These are phyloP conservation scores for Aspergillus ibericus DNA, from an alignment of 2,329 filamentous ascomycete species.

Conservation along the genomic window DNA sequence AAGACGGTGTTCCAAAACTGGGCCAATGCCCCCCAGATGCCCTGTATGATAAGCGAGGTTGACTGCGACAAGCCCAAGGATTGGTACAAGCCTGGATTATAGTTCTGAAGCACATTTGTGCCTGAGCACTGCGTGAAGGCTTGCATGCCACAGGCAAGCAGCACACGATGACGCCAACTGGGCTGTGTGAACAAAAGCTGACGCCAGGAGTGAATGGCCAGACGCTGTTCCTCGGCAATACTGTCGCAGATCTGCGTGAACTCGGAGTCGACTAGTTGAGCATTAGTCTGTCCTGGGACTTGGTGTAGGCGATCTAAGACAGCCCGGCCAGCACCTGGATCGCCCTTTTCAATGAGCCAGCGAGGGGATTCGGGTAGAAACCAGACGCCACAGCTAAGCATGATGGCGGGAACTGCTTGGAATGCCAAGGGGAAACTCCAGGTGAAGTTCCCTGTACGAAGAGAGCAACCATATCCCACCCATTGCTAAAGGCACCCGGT, in stretches of 20 bases:
- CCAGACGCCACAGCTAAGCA: constrained; percentile 36
- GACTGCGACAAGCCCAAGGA: constrained; percentile 47
- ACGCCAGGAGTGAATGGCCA: constrained; percentile 40
- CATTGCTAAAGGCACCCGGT: constrained; percentile 39
- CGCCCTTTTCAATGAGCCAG: constrained; percentile 41
- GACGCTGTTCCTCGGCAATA: constrained; percentile 38
- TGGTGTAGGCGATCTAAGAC: constrained; percentile 33
- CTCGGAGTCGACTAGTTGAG: constrained; percentile 41
- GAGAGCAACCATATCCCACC: constrained; percentile 52
- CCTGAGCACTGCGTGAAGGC: constrained; percentile 52
- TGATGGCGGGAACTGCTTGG: constrained; percentile 43
- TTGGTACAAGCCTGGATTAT: constrained; percentile 46
- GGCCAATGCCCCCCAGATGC: constrained; percentile 52
- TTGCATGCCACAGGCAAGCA: constrained; percentile 52
- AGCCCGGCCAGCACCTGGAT: constrained; percentile 31
- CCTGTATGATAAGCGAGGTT: constrained; percentile 53
- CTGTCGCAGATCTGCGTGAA: constrained; percentile 43
- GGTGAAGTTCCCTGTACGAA: constrained; percentile 30
- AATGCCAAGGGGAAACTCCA: constrained; percentile 39
- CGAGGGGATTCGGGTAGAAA: constrained; percentile 38
- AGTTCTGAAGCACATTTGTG: constrained; percentile 50
- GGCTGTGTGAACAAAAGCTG: constrained; percentile 45
- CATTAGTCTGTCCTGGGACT: constrained; percentile 24
- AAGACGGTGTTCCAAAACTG: constrained; percentile 52
- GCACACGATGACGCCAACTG: constrained; percentile 47